Conservation (phyloP, 1,284 basidiomycete genomes). For the Cryptococcus sp. region DNA sequence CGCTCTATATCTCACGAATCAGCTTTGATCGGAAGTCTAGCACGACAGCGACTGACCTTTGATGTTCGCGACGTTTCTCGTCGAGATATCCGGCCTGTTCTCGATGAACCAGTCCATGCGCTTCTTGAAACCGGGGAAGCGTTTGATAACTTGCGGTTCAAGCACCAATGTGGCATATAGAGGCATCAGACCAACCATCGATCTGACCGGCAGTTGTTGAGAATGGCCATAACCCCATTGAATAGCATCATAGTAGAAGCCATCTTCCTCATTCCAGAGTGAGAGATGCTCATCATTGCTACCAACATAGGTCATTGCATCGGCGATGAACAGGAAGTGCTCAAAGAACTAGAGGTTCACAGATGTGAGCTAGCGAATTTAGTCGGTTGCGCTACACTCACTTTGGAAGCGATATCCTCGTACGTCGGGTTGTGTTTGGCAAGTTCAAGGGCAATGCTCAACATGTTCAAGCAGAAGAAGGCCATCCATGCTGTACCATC, state of each 20-base stretch:
- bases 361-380: constrained; percentile 8
- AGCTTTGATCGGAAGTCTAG: neutral
- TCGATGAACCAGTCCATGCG: constrained; percentile 98
- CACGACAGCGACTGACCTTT: constrained; percentile 59
- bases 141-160: constrained; percentile 83
- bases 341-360: constrained; percentile 55
- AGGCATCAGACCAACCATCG: constrained; percentile 92
- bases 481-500: constrained; percentile 99
- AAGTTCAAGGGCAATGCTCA: constrained; percentile 94
- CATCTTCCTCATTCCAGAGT: constrained; percentile 94
- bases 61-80: constrained; percentile 96
- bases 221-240: constrained; percentile 78
- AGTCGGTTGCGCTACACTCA: constrained; percentile 44
- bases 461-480: constrained; percentile 95
- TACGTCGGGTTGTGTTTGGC: constrained; percentile 97
- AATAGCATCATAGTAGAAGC: constrained; percentile 98
- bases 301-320: constrained; percentile 92
- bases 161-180: constrained; percentile 92
- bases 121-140: constrained; percentile 96
- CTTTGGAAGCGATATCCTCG: constrained; percentile 99
- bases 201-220: constrained; percentile 88
- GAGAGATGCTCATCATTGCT: constrained; percentile 73
- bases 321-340: constrained; percentile 95
- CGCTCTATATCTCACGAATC: constrained; percentile 56
- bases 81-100: constrained; percentile 81